Evolutionary conservation across 345 rosid species (phyloP), one percentile per base, ranked within the genome.

Genomic region (Dipteronia sinensis): DNA sequence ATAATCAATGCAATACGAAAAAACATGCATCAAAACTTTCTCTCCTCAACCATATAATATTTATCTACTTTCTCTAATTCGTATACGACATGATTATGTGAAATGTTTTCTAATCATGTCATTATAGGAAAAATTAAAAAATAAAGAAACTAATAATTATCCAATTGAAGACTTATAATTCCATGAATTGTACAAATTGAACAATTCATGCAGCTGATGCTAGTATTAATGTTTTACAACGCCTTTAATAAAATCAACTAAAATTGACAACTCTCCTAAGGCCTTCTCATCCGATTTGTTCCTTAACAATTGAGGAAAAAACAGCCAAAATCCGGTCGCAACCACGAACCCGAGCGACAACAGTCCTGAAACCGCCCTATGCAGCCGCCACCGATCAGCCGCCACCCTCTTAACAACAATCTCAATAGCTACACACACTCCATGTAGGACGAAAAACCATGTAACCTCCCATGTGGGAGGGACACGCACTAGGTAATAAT

Each of bases 391-490:
- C 78, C 77, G 78, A 53, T 62, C 76, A 8, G 62, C 66, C 69
- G 69, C 38, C 71, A 4, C 20, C 67, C 62, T 82, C 85, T 92
- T 88, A 16, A 56, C 81, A 1, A 76, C 83, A 47, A 90, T 69
- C 89, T 91, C 94, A 9, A 67, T 19, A 0, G 49, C 81, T 40
- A 85, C 80, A 25, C 84, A 83, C 3, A 34, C 51, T 29, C 86
- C 88, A 6, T 87, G 87, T 16, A 87, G 53, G 29, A 82, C 75
- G 63, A 83, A 87, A 74, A 85, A 87, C 75, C 56, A 69, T 11
- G 6, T 62, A 29, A 40, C 31, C 87, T 93, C 94, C 95, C 98
- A 89, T n/a, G 98, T 87, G 55, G 97, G 97, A 56, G 70, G 59
- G 68, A 67, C 84, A 25, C 85, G 87, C 34, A 79, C 74, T 0